Base-by-base conservation (phyloP, 2,329 filamentous ascomycete species). In the Lachnellula willkommii region DNA sequence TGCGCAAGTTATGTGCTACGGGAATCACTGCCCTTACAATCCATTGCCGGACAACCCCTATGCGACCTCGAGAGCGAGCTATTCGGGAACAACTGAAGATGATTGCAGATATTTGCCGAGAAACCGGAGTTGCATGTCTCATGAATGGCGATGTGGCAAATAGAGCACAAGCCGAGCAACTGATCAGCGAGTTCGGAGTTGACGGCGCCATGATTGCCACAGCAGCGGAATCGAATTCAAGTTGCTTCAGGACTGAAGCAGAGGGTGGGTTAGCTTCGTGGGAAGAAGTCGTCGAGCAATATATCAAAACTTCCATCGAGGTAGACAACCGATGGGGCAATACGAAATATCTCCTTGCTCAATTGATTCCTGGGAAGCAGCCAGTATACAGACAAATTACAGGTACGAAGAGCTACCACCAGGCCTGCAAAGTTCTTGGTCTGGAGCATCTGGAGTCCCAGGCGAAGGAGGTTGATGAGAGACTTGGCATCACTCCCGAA, bases 121-220 rank as follows among this genome's bases (percentile, higher is more conserved):
- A 91, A 62, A 85, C 85, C 11, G 93, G 93, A 28, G 91, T 99
- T 2, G 91, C 93, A 8, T 96, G 93, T 68, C 74, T 97, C 42
- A 92, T 97, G 85, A 99, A 99, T 68, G 94, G 94, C 48, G 94
- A 99, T 67, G 91, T 99, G 0, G 83, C 80, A 53, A 83, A 78
- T 39, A 82, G 89, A 53, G 87, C 90, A 50, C 78, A 95, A 57
- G 93, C 85, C 0, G 68, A 88, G 7, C 70, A 77, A 57, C 78
- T 99, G 6, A 86, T 91, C 59, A 67, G 81, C 26, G 87, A 96
- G 69, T 96, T 82, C 68, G 87, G 85, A n/a, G 89, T 88, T 5
- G 92, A 97, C 68, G 93, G 92, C 5, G 94, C 90, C 58, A 99
- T 99, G 94, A 97, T 99, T 66, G 94, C 94, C 9, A 94, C 90